These are phyloP conservation scores for Coprinopsis cinerea DNA, from an alignment of 768 basidiomycete genomes.

Conservation along the genomic window DNA sequence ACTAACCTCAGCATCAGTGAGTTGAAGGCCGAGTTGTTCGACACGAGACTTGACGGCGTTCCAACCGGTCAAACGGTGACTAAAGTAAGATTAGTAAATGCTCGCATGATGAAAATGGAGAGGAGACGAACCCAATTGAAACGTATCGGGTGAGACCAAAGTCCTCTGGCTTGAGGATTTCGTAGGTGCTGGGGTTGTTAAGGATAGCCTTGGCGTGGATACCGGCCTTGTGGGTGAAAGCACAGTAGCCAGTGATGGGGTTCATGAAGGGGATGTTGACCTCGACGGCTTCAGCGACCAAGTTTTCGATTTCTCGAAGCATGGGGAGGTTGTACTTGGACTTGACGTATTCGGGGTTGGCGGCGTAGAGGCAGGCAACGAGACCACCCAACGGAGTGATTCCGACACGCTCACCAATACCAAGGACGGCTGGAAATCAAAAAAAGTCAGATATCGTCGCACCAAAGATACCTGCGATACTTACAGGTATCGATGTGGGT, in stretches of 20 bases:
- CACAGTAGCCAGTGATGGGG: conserved; percentile 95
- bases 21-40: conserved; percentile 86
- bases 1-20: conserved; percentile 83
- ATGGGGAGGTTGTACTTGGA: conserved; percentile 96
- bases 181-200: conserved; percentile 96
- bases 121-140: conserved; percentile 72
- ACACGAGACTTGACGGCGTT: conserved; percentile 99
- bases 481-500: conserved; percentile 97
- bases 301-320: conserved; percentile 98
- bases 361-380: conserved; percentile 93
- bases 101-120: neutral
- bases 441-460: conserved; percentile 6
- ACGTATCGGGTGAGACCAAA: conserved; percentile 98
- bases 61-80: conserved; percentile 96
- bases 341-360: conserved; percentile 99
- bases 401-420: conserved; percentile 98
- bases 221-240: conserved; percentile 99
- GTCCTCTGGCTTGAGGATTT: conserved; percentile 98
- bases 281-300: conserved; percentile 98
- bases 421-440: conserved; percentile 68
- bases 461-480: conserved; percentile 19
- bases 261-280: conserved; percentile 98
- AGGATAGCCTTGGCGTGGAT: conserved; percentile 99
- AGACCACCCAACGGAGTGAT: conserved; percentile 98
- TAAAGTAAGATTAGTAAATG: conserved; percentile 18